Evolutionary conservation across 1,139 yeast species (phyloP).

Genomic region (Yarrowia galli): DNA sequence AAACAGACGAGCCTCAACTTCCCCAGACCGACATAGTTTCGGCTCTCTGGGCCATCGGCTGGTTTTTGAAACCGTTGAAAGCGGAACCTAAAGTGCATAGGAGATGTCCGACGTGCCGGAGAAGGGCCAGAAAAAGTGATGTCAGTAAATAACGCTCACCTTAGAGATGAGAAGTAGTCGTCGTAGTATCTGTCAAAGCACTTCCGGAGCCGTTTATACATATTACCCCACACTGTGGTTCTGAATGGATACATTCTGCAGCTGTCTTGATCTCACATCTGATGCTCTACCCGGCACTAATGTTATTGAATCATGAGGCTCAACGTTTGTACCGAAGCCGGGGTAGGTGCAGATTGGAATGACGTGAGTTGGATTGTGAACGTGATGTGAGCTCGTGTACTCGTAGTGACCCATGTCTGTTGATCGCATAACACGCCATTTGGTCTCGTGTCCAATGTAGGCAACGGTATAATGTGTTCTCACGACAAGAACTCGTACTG

Average conservation of each 20-base stretch:
- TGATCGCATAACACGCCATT: too few species aligned
- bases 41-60: neutral
- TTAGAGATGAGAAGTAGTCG: neutral
- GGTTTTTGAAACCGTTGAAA: slow-evolving; percentile 23
- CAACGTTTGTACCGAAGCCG: neutral
- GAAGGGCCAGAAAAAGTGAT: neutral
- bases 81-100: neutral
- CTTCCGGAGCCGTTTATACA: neutral
- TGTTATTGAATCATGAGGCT: neutral
- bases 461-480: too few species aligned
- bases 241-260: too few species aligned
- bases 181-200: neutral
- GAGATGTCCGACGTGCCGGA: neutral
- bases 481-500: too few species aligned
- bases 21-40: slow-evolving; percentile 24
- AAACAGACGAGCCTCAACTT: too few species aligned
- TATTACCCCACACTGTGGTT: too few species aligned
- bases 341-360: neutral
- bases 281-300: too few species aligned
- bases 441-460: too few species aligned
- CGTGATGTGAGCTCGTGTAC: neutral
- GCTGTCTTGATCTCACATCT: too few species aligned
- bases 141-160: neutral
- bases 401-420: too few species aligned
- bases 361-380: neutral